Evolutionary conservation across 805 yeast species (phyloP).

Genomic region (Monosporozyma yasuniensis): DNA sequence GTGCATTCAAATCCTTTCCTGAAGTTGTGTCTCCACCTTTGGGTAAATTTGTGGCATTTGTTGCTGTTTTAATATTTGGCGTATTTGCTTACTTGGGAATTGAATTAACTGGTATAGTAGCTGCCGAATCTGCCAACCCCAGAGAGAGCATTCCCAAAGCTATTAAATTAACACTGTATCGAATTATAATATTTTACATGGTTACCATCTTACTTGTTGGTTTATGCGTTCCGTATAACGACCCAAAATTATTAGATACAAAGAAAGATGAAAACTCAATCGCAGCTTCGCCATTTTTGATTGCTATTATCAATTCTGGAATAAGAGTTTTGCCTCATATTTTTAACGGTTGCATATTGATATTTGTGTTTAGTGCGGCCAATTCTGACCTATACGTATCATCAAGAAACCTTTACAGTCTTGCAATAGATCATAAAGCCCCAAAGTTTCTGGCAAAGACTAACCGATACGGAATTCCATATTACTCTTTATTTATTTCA

Average conservation of each 20-base stretch:
- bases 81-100: constrained; percentile 36
- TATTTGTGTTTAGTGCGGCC: constrained; percentile 41
- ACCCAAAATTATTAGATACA: constrained; percentile 36
- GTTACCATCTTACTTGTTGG: constrained; percentile 49
- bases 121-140: constrained; percentile 57
- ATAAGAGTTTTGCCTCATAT: constrained; percentile 47
- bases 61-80: constrained; percentile 66
- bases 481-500: constrained; percentile 39
- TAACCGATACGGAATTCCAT: constrained; percentile 64
- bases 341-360: constrained; percentile 48
- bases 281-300: constrained; percentile 44
- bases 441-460: constrained; percentile 45
- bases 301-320: constrained; percentile 49
- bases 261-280: constrained; percentile 38
- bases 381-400: constrained; percentile 44
- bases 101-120: constrained; percentile 61
- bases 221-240: constrained; percentile 45
- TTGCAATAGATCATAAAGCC: constrained; percentile 44
- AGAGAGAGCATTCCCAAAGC: constrained; percentile 53
- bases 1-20: constrained; percentile 54
- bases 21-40: constrained; percentile 1
- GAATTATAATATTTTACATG: constrained; percentile 50
- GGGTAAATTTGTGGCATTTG: constrained; percentile 41
- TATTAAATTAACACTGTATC: constrained; percentile 60
- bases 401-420: constrained; percentile 43